Conservation (phyloP, 768 basidiomycete species). For the Cystofilobasidium ferigula region DNA sequence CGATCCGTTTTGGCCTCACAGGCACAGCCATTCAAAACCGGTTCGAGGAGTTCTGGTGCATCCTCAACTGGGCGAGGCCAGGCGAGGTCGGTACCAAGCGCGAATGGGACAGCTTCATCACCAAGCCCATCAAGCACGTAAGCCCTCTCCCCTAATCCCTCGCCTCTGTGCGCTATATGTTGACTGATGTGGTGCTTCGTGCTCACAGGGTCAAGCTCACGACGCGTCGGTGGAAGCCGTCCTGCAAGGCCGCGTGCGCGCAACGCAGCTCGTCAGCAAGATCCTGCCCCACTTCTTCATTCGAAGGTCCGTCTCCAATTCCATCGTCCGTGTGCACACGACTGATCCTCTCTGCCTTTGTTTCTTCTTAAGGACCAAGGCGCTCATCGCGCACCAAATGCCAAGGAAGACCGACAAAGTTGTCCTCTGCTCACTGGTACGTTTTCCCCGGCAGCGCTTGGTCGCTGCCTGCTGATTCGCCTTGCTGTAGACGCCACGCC, state of each 20-base stretch:
- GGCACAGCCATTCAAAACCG: slow-evolving; percentile 78
- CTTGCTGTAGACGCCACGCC: not conserved
- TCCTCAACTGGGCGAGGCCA: slow-evolving; percentile 82
- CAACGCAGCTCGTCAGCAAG: slow-evolving; percentile 52
- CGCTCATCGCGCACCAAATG: slow-evolving; percentile 54
- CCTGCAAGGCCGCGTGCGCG: slow-evolving; percentile 37
- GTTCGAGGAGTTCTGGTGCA: slow-evolving; percentile 81
- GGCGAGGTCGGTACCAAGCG: slow-evolving; percentile 57
- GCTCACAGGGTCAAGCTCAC: slow-evolving; percentile 31
- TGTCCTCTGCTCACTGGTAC: slow-evolving; percentile 73
- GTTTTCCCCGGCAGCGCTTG: slow-evolving; percentile 47
- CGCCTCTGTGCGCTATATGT: not conserved
- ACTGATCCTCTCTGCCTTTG: not conserved
- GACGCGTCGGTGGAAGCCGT: slow-evolving; percentile 33
- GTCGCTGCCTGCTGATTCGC: not conserved
- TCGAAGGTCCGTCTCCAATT: slow-evolving; percentile 45
- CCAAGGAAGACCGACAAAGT: slow-evolving; percentile 82
- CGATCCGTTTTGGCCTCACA: slow-evolving; percentile 69
- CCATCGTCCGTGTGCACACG: slow-evolving; percentile 32
- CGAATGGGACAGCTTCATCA: slow-evolving; percentile 67
- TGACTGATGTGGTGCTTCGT: not conserved
- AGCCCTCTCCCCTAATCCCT: not conserved
- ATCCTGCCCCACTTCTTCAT: slow-evolving; percentile 74
- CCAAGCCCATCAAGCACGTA: slow-evolving; percentile 34
- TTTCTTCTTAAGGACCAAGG: slow-evolving; percentile 51